These are phyloP conservation scores for Staphylotrichum tortipilum DNA, from an alignment of 495 filamentous ascomycete species.

Conservation along the genomic window DNA sequence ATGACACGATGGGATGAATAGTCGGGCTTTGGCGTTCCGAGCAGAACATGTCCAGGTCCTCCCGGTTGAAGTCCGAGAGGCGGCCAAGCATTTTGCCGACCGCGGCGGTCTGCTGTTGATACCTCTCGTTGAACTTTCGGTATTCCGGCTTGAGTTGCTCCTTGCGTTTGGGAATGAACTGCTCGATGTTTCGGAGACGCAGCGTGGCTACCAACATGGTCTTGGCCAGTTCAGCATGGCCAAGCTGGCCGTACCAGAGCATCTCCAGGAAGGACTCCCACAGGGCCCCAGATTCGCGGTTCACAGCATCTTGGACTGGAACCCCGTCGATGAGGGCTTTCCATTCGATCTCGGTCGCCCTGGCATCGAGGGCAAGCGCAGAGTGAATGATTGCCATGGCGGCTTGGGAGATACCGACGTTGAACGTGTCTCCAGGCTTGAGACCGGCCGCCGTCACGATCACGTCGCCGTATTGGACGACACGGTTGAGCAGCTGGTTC, in stretches of 20 bases:
- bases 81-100: constrained; percentile 67
- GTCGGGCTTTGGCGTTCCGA: constrained; percentile 48
- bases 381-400: constrained; percentile 59
- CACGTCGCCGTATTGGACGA: constrained; percentile 38
- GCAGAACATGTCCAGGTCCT: constrained; percentile 57
- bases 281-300: constrained; percentile 54
- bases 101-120: constrained; percentile 57
- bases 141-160: constrained; percentile 43
- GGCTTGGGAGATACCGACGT: constrained; percentile 32
- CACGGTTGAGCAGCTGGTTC: constrained; percentile 41
- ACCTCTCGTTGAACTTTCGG: constrained; percentile 61
- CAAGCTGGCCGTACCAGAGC: constrained; percentile 52
- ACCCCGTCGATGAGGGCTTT: constrained; percentile 51
- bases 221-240: constrained; percentile 57
- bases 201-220: constrained; percentile 62
- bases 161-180: constrained; percentile 47
- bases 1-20: constrained; percentile 54
- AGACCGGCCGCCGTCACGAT: constrained; percentile 36
- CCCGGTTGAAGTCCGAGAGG: constrained; percentile 60
- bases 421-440: constrained; percentile 25
- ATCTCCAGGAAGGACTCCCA: constrained; percentile 70
- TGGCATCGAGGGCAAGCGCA: constrained; percentile 66
- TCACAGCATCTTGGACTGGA: constrained; percentile 57
- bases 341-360: constrained; percentile 62
- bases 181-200: constrained; percentile 62